Base-by-base conservation (phyloP, 352 stramenopile genomes). In the Phytopythium mirpurense region DNA sequence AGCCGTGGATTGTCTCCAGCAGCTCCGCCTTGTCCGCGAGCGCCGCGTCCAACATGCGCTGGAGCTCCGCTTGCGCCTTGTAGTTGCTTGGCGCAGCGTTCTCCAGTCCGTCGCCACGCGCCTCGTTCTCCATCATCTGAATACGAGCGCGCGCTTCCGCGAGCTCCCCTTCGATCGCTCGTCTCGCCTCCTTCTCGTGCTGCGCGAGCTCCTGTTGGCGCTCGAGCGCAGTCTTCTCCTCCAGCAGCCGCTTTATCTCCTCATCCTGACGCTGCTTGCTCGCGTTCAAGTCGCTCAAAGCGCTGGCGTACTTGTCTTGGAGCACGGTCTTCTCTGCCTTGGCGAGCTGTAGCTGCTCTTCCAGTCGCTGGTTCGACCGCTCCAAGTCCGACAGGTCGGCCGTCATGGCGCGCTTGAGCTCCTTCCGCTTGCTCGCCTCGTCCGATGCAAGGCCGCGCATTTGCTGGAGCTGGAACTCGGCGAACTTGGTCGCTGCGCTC, bases 401-500 rank as follows among this genome's bases (percentile, higher is more conserved):
- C 5, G 29, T 32, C 29, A 32, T 32, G 5, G 29, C 12, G 61
- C 50, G n/a, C 5, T 58, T 41, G 14, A 69, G 29, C 21, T 74
- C 11, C 32, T 36, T 10, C 11, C 32, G 62, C 15, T 67, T 80
- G 0, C 23, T 43, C 46, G 81, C 68, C 37, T 92, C 77, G 32
- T 86, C 76, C 0, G 68, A 58, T 12, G 75, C 65, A 9, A 80
- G 44, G 1, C 77, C 68, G n/a, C 77, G 77, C 27, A 90, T 65
- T 45, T 92, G 78, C 34, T 88, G 73, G 5, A 93, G 60, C 46
- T 90, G 77, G 37, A 89, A 93, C 53, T 93, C 79, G 16, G 79
- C 82, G 57, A 88, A 93, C 41, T 93, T 93, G 2, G 78, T 83
- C 14, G 82, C 75, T 15, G 75, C 73, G 37, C 72, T 88, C 1